Evolutionary conservation across 805 yeast species (phyloP), one percentile per base, ranked within the genome.

Genomic region (Kluyveromyces wickerhamii): DNA sequence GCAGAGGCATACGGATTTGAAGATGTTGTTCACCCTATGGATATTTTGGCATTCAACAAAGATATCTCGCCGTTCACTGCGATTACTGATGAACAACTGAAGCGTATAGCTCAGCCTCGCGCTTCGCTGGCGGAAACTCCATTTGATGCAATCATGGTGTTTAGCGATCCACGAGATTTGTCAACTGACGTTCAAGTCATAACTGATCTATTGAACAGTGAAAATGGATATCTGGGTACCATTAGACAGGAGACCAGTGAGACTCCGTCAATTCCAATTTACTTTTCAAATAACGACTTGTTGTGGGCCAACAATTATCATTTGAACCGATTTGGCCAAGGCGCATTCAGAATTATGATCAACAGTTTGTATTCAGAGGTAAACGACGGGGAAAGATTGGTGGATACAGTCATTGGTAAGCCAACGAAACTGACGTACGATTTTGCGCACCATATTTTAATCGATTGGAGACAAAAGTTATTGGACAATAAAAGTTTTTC

Each of bases 81-180:
- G 5, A 78, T 81, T 49, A 77, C 80, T 44, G 63, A 69, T 1
- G 56, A 57, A 5, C 67, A 64, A 13, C 71, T 78, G 27, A 40
- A 71, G 23, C 57, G 60, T 11, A 44, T 53, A 29, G 74, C 64
- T 2, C 34, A 42, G 12, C 43, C 34, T 2, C 43, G 52, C 8
- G 48, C 37, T 19, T 43, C 40, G 44, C 54, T 57, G 8, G 49
- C 43, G 12, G 37, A 33, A 15, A 59, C 57, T 39, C 72, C 72
- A 14, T 66, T 84, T 39, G 94, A 86, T 43, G 88, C 87, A 2
- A 66, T 88, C 1, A 60, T 88, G 41, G 86, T 87, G 17, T 86
- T 87, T 58, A 82, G 82, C 50, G 96, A 88, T 56, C 87, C 96
- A 4, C 65, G 94, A 39, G 96, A 87, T 54, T 70, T 86, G 78